phyloP scores from a whole-genome alignment of 805 yeast genomes.

The Metschnikowia kunwiensis region DNA sequence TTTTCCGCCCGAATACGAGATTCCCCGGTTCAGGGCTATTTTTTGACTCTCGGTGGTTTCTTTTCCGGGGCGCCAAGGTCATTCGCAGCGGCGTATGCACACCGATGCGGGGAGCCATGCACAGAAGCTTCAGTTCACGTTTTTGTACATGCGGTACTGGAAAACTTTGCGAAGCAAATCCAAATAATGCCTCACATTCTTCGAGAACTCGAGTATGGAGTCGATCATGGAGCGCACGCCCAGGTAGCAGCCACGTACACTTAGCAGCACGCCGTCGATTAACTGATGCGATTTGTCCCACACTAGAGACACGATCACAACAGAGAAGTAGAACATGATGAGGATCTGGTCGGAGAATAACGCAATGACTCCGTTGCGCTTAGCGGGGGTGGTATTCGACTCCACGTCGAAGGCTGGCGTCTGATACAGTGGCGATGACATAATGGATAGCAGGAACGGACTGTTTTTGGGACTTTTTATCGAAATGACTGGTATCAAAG shows the following conservation, averaged over 20 bases:
- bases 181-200: slow-evolving; percentile 20
- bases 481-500: neutral
- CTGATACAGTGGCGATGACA: neutral
- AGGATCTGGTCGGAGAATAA: neutral
- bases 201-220: slow-evolving; percentile 17
- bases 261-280: slow-evolving; percentile 15
- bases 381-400: neutral
- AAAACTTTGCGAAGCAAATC: slow-evolving; percentile 18
- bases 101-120: slow-evolving; percentile 2
- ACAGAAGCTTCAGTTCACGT: slow-evolving; percentile 19
- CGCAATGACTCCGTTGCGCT: neutral
- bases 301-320: slow-evolving; percentile 5
- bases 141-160: slow-evolving; percentile 24
- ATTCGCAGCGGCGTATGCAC: slow-evolving; percentile 9
- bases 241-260: slow-evolving; percentile 14
- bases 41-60: too few species aligned
- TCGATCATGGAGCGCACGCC: slow-evolving; percentile 17
- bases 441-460: neutral
- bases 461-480: neutral
- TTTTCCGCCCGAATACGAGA: too few species aligned
- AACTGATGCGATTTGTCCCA: slow-evolving; percentile 5
- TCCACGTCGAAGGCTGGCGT: neutral
- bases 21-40: too few species aligned
- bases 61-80: neutral
- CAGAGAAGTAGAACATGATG: slow-evolving; percentile 7